Evolutionary conservation across 768 basidiomycete genomes (phyloP).

Genomic region (Lentinula sp.): DNA sequence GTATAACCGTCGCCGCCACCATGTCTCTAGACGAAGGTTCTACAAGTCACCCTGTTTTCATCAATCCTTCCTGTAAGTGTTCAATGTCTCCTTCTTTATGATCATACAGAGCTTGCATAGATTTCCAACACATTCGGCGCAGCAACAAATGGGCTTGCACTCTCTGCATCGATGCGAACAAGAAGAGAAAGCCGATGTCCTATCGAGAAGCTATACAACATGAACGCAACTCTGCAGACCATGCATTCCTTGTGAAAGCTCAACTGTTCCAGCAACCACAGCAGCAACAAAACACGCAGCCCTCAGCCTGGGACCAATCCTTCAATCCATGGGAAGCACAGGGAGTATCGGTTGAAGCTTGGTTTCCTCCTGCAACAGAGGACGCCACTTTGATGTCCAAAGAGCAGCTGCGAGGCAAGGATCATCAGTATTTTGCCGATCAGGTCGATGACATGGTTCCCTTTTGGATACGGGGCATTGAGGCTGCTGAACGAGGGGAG

Average conservation of each 20-base stretch:
- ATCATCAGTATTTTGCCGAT: constrained; percentile 26
- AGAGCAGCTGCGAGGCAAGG: constrained; percentile 1
- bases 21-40: not conserved
- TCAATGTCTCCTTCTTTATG: not conserved
- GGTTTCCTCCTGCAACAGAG: constrained; percentile 8
- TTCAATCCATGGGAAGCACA: not conserved
- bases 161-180: not conserved
- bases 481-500: constrained; percentile 40
- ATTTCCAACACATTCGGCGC: not conserved
- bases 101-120: not conserved
- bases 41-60: not conserved
- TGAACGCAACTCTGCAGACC: constrained; percentile 16
- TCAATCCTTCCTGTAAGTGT: not conserved
- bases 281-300: not conserved
- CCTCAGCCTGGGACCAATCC: not conserved
- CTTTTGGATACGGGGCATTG: constrained; percentile 46
- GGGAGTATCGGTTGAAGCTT: not conserved
- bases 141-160: not conserved
- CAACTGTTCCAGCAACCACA: not conserved
- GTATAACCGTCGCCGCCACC: not conserved
- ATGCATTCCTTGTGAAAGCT: constrained; percentile 1
- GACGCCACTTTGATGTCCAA: constrained; percentile 13
- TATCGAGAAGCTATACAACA: constrained; percentile 18
- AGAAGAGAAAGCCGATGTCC: constrained; percentile 9
- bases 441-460: constrained; percentile 43